phyloP scores from a whole-genome alignment of 306 rosid species.

The Casuarina glauca region DNA sequence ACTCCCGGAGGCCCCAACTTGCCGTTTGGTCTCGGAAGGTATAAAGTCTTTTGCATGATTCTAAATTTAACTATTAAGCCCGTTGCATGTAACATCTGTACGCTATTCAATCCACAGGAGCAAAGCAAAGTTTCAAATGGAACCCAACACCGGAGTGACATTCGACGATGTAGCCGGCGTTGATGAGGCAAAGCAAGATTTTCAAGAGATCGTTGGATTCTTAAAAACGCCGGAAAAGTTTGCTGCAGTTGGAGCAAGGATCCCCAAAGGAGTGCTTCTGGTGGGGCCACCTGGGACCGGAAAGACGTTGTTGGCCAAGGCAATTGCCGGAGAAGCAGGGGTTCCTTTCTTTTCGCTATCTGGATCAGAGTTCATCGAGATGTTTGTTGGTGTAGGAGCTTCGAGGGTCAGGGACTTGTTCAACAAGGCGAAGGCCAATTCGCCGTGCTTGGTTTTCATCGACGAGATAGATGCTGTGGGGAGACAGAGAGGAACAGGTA shows the following conservation, averaged over 20 bases:
- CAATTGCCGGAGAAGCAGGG: constrained; percentile 89
- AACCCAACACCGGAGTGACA: constrained; percentile 82
- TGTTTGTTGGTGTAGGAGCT: constrained; percentile 88
- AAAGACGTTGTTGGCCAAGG: constrained; percentile 76
- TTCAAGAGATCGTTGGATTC: constrained; percentile 77
- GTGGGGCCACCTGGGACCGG: constrained; percentile 84
- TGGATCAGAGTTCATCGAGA: constrained; percentile 83
- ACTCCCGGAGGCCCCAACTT: constrained; percentile 67
- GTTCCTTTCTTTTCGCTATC: constrained; percentile 83
- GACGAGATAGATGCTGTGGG: constrained; percentile 88
- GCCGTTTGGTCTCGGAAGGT: constrained; percentile 85
- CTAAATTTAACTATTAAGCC: neutral
- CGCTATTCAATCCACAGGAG: constrained; percentile 38
- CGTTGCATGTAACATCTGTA: neutral
- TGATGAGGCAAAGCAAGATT: constrained; percentile 89
- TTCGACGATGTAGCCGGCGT: constrained; percentile 82
- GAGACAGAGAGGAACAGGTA: constrained; percentile 85
- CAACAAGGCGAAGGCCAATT: constrained; percentile 64
- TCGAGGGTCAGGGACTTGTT: constrained; percentile 80
- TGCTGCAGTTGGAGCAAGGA: constrained; percentile 66
- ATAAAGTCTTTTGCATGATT: neutral
- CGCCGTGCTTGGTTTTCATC: constrained; percentile 76
- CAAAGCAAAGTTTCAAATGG: constrained; percentile 78
- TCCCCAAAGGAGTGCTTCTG: constrained; percentile 73
- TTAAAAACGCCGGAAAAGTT: constrained; percentile 80